phyloP scores from a whole-genome alignment of 2,329 filamentous ascomycete genomes.

The Aspergillus novofumigatus region DNA sequence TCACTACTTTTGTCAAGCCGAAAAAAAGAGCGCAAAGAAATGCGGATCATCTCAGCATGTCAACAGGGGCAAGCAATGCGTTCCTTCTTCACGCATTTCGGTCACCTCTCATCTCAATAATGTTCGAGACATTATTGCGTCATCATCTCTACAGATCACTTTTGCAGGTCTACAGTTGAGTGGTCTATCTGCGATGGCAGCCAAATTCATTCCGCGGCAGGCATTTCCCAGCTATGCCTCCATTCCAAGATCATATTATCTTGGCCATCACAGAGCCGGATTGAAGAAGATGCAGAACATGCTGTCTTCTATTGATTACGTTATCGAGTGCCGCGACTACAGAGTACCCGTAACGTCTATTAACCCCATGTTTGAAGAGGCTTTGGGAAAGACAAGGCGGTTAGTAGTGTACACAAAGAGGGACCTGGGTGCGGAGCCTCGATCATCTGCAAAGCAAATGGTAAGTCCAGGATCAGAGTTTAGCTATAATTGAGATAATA shows the following conservation, averaged over 20 bases:
- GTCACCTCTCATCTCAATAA: not conserved
- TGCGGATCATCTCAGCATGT: not conserved
- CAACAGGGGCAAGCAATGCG: not conserved
- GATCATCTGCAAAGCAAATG: slow-evolving; percentile 34
- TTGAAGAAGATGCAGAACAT: slow-evolving; percentile 76
- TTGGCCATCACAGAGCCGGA: slow-evolving; percentile 85
- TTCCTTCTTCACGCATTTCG: not conserved
- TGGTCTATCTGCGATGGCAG: slow-evolving; percentile 16
- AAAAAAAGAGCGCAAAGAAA: not conserved
- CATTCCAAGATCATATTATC: slow-evolving; percentile 85
- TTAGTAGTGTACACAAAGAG: slow-evolving; percentile 88
- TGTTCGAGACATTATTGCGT: not conserved
- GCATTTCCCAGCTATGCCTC: slow-evolving; percentile 68
- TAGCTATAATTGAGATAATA: not conserved
- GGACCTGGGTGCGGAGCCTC: slow-evolving; percentile 60
- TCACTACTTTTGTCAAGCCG: not conserved
- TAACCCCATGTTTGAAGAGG: slow-evolving; percentile 82
- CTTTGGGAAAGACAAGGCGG: slow-evolving; percentile 66
- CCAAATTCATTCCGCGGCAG: slow-evolving; percentile 66
- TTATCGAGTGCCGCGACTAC: slow-evolving; percentile 93
- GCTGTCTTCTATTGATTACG: slow-evolving; percentile 75
- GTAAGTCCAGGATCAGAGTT: slow-evolving; percentile 28
- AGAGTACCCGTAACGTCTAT: slow-evolving; percentile 83
- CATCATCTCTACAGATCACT: not conserved
- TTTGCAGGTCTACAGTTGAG: not conserved